These are phyloP conservation scores for Takakia lepidozioides DNA, from an alignment of 225 moss, liverwort and hornwort species.

Conservation along the genomic window DNA sequence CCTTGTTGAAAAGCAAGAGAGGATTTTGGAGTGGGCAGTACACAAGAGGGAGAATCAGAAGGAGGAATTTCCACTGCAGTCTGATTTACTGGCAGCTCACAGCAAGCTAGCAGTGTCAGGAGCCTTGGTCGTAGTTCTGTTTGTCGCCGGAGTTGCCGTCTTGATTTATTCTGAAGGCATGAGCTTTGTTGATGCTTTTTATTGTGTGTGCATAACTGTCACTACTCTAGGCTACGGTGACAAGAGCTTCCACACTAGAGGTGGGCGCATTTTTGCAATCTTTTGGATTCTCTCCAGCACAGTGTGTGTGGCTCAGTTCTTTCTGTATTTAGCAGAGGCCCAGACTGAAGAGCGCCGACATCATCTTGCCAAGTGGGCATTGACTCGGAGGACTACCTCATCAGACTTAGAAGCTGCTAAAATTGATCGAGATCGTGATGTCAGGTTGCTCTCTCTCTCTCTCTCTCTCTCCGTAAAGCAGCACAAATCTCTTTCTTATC, in stretches of 20 bases:
- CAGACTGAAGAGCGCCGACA: conserved; percentile 47
- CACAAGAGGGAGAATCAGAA: conserved; percentile 16
- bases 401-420: conserved; percentile 70
- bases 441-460: conserved; percentile 35
- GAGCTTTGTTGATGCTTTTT: conserved; percentile 48
- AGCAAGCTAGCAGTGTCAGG: conserved; percentile 48
- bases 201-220: conserved; percentile 71
- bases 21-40: conserved; percentile 38
- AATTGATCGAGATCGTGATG: conserved; percentile 53
- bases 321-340: conserved; percentile 62
- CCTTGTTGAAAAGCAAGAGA: conserved; percentile 75
- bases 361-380: conserved; percentile 55
- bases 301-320: conserved; percentile 64
- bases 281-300: conserved; percentile 77
- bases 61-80: conserved; percentile 9
- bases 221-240: conserved; percentile 92
- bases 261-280: conserved; percentile 65
- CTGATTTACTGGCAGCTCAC: conserved; percentile 34
- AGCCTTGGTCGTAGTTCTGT: conserved; percentile 19
- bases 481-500: too few species aligned
- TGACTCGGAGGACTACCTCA: conserved; percentile 51
- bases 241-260: conserved; percentile 43
- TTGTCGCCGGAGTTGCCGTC: conserved; percentile 41
- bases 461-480: background rate
- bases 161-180: conserved; percentile 48